Base-by-base conservation (phyloP, 1,284 basidiomycete genomes). In the Leccinum pallidistipes region DNA sequence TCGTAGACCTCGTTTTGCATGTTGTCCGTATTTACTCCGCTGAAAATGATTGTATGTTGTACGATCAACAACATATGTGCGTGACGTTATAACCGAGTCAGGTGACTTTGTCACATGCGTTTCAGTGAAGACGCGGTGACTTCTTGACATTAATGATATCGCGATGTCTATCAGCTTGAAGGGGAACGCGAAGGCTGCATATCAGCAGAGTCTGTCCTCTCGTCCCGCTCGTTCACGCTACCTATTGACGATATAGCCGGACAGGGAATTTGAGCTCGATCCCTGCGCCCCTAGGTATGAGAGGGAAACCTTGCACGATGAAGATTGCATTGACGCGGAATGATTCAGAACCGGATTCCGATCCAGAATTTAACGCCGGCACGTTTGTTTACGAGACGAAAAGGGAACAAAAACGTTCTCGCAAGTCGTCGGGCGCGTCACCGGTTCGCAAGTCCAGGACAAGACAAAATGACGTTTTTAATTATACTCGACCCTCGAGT, bases 291-390 rank as follows among this genome's bases (percentile, higher is more conserved):
- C 60, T 74, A 65, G 72, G 72, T 74, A 47, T 24, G 45, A 45
- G 18, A 59, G 1, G 14, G n/a, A 56, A 5, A 16, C 27, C 11
- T 5, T 36, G 3, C 14, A 27, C 38, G 6, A 34, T 12, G 5
- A 10, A 16, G 31, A 16, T 56, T 21, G 2, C 2, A 4, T 21
- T 59, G 12, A 58, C 51, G n/a, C 29, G 16, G 4, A n/a, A 31
- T 50, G 24, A 56, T 34, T 24, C 56, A 74, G 72, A 74, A 56
- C 63, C 64, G 65, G 86, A 85, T 60, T 77, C 80, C 0, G 85
- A 87, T 62, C 79, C 85, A n/a, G 85, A 87, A 60, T 87, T 87
- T 60, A 79, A 75, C 31, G 66, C 81, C 1, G 82, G 83, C 0
- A 58, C 67, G 3, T 81, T 80, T 57, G 61, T 80, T 12, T 76